Conservation (phyloP, 106 monocot species). For the Dioscorea dumetorum region DNA sequence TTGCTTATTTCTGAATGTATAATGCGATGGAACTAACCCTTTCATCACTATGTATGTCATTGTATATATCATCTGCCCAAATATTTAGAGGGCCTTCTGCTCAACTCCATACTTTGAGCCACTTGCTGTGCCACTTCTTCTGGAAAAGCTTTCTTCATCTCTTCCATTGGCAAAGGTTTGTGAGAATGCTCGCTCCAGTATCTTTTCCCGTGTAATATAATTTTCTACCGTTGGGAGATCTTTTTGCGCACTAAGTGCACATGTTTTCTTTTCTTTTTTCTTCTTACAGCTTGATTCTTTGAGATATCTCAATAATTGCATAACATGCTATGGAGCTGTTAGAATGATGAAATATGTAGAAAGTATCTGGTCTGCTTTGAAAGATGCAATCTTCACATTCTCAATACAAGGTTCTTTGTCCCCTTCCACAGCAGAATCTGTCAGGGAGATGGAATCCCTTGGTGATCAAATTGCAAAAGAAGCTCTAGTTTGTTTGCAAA, state of each 20-base stretch:
- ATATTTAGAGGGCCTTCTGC: conserved; percentile 59
- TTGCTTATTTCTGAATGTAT: neutral
- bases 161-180: conserved; percentile 88
- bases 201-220: too few species aligned
- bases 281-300: conserved; percentile 89
- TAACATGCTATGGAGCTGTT: conserved; percentile 54
- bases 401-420: conserved; percentile 11
- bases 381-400: conserved; percentile 51
- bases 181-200: conserved; percentile 1
- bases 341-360: conserved; percentile 64
- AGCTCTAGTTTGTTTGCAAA: conserved; percentile 64
- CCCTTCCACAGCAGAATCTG: conserved; percentile 9
- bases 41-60: neutral
- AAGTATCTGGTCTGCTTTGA: conserved; percentile 65
- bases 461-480: conserved; percentile 55
- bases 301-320: conserved; percentile 74
- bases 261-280: too few species aligned
- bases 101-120: conserved; percentile 82
- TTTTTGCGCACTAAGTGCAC: too few species aligned
- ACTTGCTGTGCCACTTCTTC: conserved; percentile 73
- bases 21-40: neutral
- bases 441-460: conserved; percentile 22
- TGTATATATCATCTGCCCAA: neutral
- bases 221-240: too few species aligned
- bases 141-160: conserved; percentile 91